Evolutionary conservation across 2,329 filamentous ascomycete species (phyloP).

Genomic region (Epichloe amarillans): DNA sequence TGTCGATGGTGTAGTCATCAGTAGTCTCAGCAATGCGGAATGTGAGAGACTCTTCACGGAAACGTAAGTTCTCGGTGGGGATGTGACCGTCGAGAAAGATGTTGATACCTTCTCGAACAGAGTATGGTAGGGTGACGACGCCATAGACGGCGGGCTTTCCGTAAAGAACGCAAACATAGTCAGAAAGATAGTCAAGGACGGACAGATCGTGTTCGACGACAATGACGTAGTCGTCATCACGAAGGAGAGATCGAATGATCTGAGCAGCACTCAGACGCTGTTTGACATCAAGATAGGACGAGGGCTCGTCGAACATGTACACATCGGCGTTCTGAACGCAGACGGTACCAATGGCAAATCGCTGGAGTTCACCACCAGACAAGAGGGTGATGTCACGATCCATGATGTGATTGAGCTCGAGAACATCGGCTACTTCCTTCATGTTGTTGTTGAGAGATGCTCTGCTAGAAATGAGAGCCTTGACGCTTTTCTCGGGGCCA

Average conservation of each 20-base stretch:
- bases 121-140: conserved; percentile 90
- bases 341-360: conserved; percentile 92
- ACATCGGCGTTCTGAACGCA: conserved; percentile 94
- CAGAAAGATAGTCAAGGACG: conserved; percentile 94
- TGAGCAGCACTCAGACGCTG: conserved; percentile 87
- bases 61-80: conserved; percentile 94
- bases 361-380: conserved; percentile 94
- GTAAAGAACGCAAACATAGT: conserved; percentile 96
- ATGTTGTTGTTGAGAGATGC: conserved; percentile 64
- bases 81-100: conserved; percentile 98
- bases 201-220: conserved; percentile 99
- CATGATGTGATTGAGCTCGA: conserved; percentile 80
- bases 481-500: conserved; percentile 66
- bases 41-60: conserved; percentile 91
- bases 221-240: conserved; percentile 88
- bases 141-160: conserved; percentile 91
- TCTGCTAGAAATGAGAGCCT: conserved; percentile 62
- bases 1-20: conserved; percentile 79
- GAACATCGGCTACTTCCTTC: conserved; percentile 66
- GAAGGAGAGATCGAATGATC: conserved; percentile 82
- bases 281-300: conserved; percentile 98
- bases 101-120: conserved; percentile 97
- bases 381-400: conserved; percentile 83
- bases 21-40: conserved; percentile 86
- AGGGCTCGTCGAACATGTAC: conserved; percentile 99